These are phyloP conservation scores for Barnettozyma vustinii DNA, from an alignment of 805 yeast genomes.

Conservation along the genomic window DNA sequence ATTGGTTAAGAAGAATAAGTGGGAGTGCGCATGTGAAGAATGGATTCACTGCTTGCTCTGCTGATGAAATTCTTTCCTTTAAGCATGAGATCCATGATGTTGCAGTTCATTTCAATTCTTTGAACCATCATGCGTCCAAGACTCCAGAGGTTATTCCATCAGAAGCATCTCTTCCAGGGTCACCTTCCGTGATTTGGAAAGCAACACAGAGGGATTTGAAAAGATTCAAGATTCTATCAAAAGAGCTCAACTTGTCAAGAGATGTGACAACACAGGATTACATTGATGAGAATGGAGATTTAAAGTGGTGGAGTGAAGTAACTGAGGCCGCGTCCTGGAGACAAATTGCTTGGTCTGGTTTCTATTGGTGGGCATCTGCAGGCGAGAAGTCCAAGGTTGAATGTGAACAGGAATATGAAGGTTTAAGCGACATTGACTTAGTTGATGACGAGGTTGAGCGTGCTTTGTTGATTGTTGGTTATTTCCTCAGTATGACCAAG, in stretches of 20 bases:
- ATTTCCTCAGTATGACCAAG: conserved; percentile 45
- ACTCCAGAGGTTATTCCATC: conserved; percentile 14
- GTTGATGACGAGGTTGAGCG: conserved; percentile 21
- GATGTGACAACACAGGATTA: not conserved
- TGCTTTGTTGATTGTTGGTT: conserved; percentile 37
- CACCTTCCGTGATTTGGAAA: conserved; percentile 3
- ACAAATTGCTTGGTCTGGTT: conserved; percentile 60
- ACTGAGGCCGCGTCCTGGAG: conserved; percentile 50
- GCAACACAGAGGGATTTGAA: conserved; percentile 36
- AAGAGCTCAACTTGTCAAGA: conserved; percentile 16
- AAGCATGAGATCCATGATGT: conserved; percentile 48
- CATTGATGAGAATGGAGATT: conserved; percentile 10
- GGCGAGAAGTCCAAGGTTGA: conserved; percentile 49
- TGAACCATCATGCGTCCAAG: not conserved
- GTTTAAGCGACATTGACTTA: conserved; percentile 18
- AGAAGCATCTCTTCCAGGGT: not conserved
- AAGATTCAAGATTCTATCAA: conserved; percentile 27
- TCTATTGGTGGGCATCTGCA: conserved; percentile 86
- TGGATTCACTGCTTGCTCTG: conserved; percentile 55
- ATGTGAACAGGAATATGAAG: conserved; percentile 37
- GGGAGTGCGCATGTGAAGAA: conserved; percentile 4
- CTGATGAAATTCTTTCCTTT: conserved; percentile 59
- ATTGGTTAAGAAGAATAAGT: conserved; percentile 26
- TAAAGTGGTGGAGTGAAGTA: conserved; percentile 40
- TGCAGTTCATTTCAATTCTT: conserved; percentile 24